These are phyloP conservation scores for Schizothecium vesticola DNA, from an alignment of 495 filamentous ascomycete species.

Conservation along the genomic window DNA sequence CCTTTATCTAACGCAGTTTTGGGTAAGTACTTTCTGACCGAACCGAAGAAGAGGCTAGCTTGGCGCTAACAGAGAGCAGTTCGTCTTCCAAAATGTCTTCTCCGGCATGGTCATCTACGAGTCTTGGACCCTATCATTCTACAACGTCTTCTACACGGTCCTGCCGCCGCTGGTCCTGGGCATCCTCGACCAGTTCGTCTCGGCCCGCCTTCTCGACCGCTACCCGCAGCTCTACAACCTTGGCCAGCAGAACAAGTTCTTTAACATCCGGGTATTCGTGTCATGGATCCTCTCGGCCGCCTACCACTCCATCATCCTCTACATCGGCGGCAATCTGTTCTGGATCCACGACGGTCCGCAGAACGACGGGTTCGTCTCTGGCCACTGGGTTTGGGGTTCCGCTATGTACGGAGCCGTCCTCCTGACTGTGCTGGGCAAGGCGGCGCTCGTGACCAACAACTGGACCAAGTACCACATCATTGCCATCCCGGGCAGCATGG, in stretches of 20 bases:
- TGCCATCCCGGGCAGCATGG: slow-evolving; percentile 89
- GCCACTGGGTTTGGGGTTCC: slow-evolving; percentile 97
- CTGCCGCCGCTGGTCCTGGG: slow-evolving; percentile 92
- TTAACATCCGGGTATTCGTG: slow-evolving; percentile 85
- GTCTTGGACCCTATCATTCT: slow-evolving; percentile 98
- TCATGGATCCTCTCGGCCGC: slow-evolving; percentile 91
- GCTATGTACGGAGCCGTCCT: slow-evolving; percentile 87
- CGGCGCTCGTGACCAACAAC: slow-evolving; percentile 88
- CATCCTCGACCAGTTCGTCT: slow-evolving; percentile 97
- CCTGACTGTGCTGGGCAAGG: slow-evolving; percentile 90
- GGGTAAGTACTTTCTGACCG: slow-evolving; percentile 52
- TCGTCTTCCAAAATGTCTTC: slow-evolving; percentile 96
- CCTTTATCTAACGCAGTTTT: slow-evolving; percentile 98
- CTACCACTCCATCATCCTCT: slow-evolving; percentile 91
- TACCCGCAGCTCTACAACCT: slow-evolving; percentile 96
- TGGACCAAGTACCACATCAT: slow-evolving; percentile 99
- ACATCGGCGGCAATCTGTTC: slow-evolving; percentile 75
- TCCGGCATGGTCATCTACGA: slow-evolving; percentile 98
- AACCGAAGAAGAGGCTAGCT: background rate
- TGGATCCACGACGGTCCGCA: slow-evolving; percentile 73
- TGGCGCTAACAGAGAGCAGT: slow-evolving; percentile 50
- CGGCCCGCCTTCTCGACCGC: slow-evolving; percentile 88
- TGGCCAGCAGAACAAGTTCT: slow-evolving; percentile 87
- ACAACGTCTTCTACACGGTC: slow-evolving; percentile 98
- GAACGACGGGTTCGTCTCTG: slow-evolving; percentile 68